Evolutionary conservation across 2,329 filamentous ascomycete species (phyloP), one percentile per base, ranked within the genome.

Genomic region (Alternaria novae-zelandiae): DNA sequence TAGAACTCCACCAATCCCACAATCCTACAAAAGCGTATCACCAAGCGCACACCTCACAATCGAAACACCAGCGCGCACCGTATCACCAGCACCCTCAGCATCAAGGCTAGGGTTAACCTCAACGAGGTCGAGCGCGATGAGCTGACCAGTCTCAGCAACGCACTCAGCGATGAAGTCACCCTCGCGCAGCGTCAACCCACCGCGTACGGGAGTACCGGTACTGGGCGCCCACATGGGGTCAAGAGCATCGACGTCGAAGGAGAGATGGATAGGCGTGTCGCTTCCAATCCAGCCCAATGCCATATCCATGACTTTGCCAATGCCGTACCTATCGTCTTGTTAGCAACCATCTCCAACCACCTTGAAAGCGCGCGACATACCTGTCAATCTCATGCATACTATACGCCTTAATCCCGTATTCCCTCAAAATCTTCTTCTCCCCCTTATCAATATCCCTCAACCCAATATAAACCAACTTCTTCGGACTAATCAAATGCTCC

Each of bases 351-450:
- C 9, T 41, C 5, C n/a, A 15, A 28, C 9, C 9, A 9, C 10
- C 26, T 4, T 1, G 10, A 5, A 41, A 12, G 12, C 20, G 32
- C 0, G 3, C 2, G 7, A 41, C n/a, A 36, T 84, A 93, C 91
- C 88, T 87, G 82, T 99, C 96, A 80, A 99, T 91, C 78, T 99
- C 96, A 79, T 97, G 96, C 96, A 99, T 99, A 83, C 91, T 95
- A 77, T 98, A 99, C 5, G 95, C 95, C 85, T 93, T 95, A 84
- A 99, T 96, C 45, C 91, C 90, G 76, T 98, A 85, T 70, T 98
- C 93, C 61, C 90, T 87, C 68, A 99, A 84, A 65, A 97, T 92
- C 83, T 89, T 88, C 90, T 97, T 98, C 89, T 99, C 96, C 45
- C 89, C 92, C n/a, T 87, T 82, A 79, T 99, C 96, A 28, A 98